Evolutionary conservation across 768 basidiomycete genomes (phyloP), one percentile per base, ranked within the genome.

Genomic region (Kwoniella mangroviensis): DNA sequence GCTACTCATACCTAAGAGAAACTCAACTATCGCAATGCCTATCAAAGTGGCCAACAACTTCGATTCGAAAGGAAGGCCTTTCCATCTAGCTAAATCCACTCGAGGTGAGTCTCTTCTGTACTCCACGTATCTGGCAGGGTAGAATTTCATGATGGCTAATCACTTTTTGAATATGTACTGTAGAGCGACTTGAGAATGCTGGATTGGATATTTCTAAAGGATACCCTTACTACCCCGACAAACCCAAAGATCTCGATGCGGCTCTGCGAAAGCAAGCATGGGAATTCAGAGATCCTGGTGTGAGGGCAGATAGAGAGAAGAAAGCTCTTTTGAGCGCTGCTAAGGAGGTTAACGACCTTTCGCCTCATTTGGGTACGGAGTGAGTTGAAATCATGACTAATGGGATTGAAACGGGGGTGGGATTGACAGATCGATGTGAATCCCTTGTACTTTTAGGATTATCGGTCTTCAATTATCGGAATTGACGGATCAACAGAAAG

Each of bases 401-500:
- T 34, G 34, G 34, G 1, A 34, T 34, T 34, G 34, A 34, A 1
- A 0, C 34, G 0, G 1, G 34, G 1, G 0, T 0, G 34, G 1
- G 34, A 34, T 34, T 7, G 34, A 59, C 58, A 0, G 1, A 4
- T 5, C 1, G 4, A 10, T 3, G 1, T 19, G 2, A 21, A n/a
- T 40, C 21, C 34, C 34, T 40, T 53, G 40, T 19, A 10, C 15
- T 15, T 43, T 11, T 34, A 68, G 67, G 78, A 84, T 92, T 54
- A 79, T 83, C 10, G 91, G 91, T 10, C 84, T 92, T 71, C 90
- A 92, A 82, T 85, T 92, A 26, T 85, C 89, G 65, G 88, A 90
- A 75, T 84, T 92, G 12, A 85, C 88, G 2, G 84, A 86, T 67
- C 69, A 83, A 28, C 91, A 93, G 81, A 92, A 91, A 83, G 90